Evolutionary conservation across 306 rosid species (phyloP).

Genomic region (Malus orientalis): DNA sequence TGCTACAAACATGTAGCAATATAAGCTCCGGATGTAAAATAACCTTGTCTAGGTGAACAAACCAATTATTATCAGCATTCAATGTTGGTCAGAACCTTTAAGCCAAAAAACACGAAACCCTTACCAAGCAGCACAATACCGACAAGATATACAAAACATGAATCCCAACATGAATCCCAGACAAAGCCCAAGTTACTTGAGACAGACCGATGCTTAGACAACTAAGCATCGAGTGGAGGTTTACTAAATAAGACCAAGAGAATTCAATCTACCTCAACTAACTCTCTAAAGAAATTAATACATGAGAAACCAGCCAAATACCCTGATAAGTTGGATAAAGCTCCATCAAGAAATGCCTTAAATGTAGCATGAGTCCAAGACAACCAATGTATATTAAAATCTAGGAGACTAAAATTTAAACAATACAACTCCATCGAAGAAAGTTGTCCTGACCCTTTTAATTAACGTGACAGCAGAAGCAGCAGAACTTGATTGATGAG

Average conservation of each 20-base stretch:
- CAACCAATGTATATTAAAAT: not conserved
- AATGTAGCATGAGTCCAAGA: not conserved
- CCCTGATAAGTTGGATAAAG: not conserved
- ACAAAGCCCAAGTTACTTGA: not conserved
- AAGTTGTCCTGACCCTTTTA: conserved; percentile 51
- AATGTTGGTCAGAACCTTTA: not conserved
- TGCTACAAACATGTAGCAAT: not conserved
- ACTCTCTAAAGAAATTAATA: not conserved
- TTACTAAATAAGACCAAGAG: not conserved
- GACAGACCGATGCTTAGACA: not conserved
- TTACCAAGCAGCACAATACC: not conserved
- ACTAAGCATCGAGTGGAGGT: not conserved
- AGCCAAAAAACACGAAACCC: not conserved
- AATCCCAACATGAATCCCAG: not conserved
- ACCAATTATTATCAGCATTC: not conserved
- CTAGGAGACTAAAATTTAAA: not conserved
- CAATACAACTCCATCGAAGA: not conserved
- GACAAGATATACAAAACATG: not conserved
- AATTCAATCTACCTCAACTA: not conserved
- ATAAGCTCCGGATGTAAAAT: not conserved
- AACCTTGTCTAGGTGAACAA: not conserved
- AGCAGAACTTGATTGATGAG: conserved; percentile 39
- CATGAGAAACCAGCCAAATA: not conserved
- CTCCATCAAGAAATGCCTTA: not conserved
- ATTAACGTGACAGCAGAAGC: conserved; percentile 51